Evolutionary conservation across 2,329 filamentous ascomycete genomes (phyloP), one percentile per base, ranked within the genome.

Genomic region (Talaromyces sp.): DNA sequence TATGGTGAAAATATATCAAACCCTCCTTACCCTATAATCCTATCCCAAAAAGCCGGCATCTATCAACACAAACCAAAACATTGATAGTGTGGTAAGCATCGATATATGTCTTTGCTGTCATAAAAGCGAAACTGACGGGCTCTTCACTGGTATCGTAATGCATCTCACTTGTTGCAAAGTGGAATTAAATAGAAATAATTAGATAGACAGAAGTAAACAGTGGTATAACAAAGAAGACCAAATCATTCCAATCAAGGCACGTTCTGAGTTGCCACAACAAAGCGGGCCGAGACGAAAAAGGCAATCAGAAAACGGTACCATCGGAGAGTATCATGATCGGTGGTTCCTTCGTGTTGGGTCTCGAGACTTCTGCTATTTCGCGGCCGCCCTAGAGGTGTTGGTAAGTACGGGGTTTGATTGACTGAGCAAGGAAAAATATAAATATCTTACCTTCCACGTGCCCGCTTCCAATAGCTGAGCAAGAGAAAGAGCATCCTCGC

Each of bases 321-420:
- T 99, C 95, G 66, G 92, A 96, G 67, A 96, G 85, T 69, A 98
- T 97, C 78, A 97, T 88, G 72, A 99, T 98, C 4, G 95, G 95
- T 33, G 93, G 92, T 74, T 96, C 92, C 78, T 95, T 96, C 58
- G 95, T 98, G 71, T 97, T 98, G 25, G 95, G 95, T 68, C 95
- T 85, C 68, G 92, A 93, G 66, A 97, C 92, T 79, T 97, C 93
- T 65, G 95, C 95, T 73, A 98, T 90, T 78, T 98, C 95, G 72
- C 95, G 88, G 63, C 95, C 95, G 69, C 93, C 93, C 93, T 86
- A 65, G 51, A 51, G 56, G 2, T n/a, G 85, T 62, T 59, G 58
- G 64, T 72, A 71, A 70, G 71, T 58, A 36, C 44, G 66, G 62
- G 61, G 59, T 61, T 54, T 19, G 8, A 25, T 4, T 56, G 10